Percentiles rank a stretch among this genome's conserved stretches.
phyloP scores from a whole-genome alignment of 306 rosid species.

The Fragaria ananassa region DNA sequence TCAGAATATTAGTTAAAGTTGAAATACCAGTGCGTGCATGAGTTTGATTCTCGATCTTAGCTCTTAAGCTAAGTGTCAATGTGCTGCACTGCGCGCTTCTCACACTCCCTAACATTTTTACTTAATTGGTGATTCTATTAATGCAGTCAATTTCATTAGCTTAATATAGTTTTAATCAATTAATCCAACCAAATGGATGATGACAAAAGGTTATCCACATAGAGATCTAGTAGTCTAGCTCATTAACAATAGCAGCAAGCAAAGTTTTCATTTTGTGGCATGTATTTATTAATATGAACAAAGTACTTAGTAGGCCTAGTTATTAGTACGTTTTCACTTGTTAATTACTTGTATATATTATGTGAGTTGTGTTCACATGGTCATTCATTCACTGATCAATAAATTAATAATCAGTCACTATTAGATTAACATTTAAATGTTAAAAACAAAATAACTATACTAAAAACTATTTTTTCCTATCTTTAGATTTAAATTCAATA shows the following conservation, averaged over 20 bases:
- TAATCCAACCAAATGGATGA: background rate
- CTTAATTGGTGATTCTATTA: background rate
- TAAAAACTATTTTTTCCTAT: too few relatives aligned
- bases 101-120: background rate
- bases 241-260: background rate
- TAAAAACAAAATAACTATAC: too few relatives aligned
- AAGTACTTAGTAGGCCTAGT: background rate
- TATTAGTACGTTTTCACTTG: background rate
- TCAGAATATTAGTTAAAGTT: conserved; percentile 11
- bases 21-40: background rate
- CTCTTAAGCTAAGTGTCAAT: conserved; percentile 26
- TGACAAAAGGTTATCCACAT: background rate
- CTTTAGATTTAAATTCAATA: too few relatives aligned
- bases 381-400: too few relatives aligned
- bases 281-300: background rate
- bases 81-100: background rate
- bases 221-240: background rate
- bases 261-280: background rate
- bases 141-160: too few relatives aligned
- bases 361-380: too few relatives aligned
- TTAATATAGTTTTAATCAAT: background rate
- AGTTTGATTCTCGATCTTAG: conserved; percentile 33
- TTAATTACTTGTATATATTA: background rate
- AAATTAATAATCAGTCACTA: too few relatives aligned
- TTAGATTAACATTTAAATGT: too few relatives aligned